These are phyloP conservation scores for Anthracocystis panici-leucophaei DNA, from an alignment of 1,284 basidiomycete species.

Conservation along the genomic window DNA sequence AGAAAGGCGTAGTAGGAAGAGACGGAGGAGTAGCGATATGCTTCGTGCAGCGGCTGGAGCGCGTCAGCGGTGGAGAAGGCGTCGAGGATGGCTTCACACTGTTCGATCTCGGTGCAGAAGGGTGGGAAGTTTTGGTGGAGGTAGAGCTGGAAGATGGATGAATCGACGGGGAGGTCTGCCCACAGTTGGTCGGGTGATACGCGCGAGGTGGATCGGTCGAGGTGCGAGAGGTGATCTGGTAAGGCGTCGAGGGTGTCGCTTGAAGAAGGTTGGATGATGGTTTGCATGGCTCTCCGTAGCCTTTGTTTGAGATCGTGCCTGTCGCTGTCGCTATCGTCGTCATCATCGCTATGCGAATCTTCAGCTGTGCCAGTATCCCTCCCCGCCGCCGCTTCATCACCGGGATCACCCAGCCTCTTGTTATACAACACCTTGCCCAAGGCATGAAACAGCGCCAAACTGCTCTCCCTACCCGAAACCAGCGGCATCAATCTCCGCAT, in stretches of 20 bases:
- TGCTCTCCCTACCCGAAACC: conserved; percentile 77
- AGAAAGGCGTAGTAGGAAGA: conserved; percentile 87
- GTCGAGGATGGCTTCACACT: conserved; percentile 80
- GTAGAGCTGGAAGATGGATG: conserved; percentile 87
- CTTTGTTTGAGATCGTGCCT: conserved; percentile 4
- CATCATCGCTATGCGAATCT: conserved; percentile 3
- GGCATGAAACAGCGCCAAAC: conserved; percentile 88
- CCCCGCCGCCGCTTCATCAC: conserved; percentile 16
- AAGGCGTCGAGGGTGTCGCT: conserved; percentile 67
- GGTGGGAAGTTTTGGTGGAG: conserved; percentile 91
- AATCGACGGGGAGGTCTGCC: conserved; percentile 88
- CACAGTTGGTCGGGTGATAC: conserved; percentile 73
- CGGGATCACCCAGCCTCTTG: conserved; percentile 77
- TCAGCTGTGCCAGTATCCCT: background rate
- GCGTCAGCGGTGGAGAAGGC: conserved; percentile 84
- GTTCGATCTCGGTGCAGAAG: conserved; percentile 83
- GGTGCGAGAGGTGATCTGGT: conserved; percentile 73
- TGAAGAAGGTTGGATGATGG: conserved; percentile 13
- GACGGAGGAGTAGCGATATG: conserved; percentile 77
- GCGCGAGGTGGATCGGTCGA: conserved; percentile 73
- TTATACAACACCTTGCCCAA: conserved; percentile 94
- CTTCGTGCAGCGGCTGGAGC: conserved; percentile 71
- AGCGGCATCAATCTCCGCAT: conserved; percentile 25
- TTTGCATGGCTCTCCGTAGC: conserved; percentile 18
- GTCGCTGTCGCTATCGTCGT: conserved; percentile 9